Conservation (phyloP, 805 yeast genomes). For the Nakazawaea pomicola region DNA sequence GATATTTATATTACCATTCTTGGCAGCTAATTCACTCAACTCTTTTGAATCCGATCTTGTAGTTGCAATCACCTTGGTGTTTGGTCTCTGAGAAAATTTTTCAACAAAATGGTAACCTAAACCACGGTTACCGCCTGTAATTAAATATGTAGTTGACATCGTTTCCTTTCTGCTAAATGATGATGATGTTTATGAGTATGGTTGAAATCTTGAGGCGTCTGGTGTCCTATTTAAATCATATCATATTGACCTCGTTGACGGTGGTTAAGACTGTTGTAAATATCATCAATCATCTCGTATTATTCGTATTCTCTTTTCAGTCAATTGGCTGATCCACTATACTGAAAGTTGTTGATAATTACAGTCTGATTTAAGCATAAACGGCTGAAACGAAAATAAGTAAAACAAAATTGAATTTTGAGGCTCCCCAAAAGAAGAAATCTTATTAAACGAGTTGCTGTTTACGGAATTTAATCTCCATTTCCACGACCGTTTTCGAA, state of each 20-base stretch:
- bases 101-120: conserved; percentile 20
- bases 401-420: no score
- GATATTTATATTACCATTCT: conserved; percentile 18
- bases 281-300: no score
- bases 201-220: background rate
- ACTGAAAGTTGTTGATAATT: no score
- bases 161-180: background rate
- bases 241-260: background rate
- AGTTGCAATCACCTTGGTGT: conserved; percentile 17
- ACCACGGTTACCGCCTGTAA: conserved; percentile 24
- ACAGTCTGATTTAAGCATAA: no score
- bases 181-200: background rate
- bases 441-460: no score
- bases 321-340: no score
- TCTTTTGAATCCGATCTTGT: conserved; percentile 14
- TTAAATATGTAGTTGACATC: conserved; percentile 15
- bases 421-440: no score
- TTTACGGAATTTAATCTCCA: no score
- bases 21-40: conserved; percentile 7
- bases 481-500: no score
- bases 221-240: background rate
- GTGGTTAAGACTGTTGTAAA: no score
- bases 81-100: conserved; percentile 14
- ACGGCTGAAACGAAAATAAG: no score
- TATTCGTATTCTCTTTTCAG: no score